A percentile compares a stretch with the other conserved stretches of the same genome.
phyloP scores from a whole-genome alignment of 2,329 filamentous ascomycete species.

The Escovopsis sp. region DNA sequence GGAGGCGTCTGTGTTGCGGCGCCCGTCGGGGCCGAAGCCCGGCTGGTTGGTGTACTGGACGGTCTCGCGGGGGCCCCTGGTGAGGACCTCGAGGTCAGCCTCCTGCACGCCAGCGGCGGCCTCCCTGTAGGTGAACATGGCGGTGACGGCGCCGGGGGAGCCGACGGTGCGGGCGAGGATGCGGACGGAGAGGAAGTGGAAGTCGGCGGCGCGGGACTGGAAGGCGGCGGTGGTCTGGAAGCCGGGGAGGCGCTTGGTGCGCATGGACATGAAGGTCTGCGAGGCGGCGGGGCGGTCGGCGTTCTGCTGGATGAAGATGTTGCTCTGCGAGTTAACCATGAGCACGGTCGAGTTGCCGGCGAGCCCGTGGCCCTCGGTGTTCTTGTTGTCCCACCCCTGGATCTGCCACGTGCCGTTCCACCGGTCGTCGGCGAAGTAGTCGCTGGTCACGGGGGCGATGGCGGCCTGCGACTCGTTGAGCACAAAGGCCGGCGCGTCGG shows the following conservation, averaged over 20 bases:
- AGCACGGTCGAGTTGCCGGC: conserved; percentile 15
- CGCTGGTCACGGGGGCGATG: conserved; percentile 19
- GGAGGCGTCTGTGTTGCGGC: conserved; percentile 31
- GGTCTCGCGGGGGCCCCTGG: conserved; percentile 25
- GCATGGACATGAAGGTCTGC: conserved; percentile 32
- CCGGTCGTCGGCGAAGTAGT: conserved; percentile 22
- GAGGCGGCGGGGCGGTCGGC: conserved; percentile 16
- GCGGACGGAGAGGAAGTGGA: conserved; percentile 24
- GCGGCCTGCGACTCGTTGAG: conserved; percentile 14
- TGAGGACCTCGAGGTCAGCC: conserved; percentile 38
- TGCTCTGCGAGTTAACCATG: conserved; percentile 28
- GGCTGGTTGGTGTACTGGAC: conserved; percentile 49
- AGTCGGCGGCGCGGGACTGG: conserved; percentile 18
- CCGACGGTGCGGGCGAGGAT: conserved; percentile 37
- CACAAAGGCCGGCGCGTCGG: conserved; percentile 18
- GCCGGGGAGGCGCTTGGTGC: conserved; percentile 26
- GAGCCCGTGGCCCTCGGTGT: conserved; percentile 15
- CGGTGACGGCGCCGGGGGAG: conserved; percentile 32
- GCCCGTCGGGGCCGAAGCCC: conserved; percentile 28
- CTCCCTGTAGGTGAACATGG: conserved; percentile 37
- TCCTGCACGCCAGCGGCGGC: conserved; percentile 27
- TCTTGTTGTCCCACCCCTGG: conserved; percentile 27
- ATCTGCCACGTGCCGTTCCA: conserved; percentile 25
- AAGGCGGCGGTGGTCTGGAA: conserved; percentile 37
- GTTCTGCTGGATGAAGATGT: conserved; percentile 32